Evolutionary conservation across 2,329 filamentous ascomycete species (phyloP), one percentile per base, ranked within the genome.

Genomic region (Diaporthe sp.): DNA sequence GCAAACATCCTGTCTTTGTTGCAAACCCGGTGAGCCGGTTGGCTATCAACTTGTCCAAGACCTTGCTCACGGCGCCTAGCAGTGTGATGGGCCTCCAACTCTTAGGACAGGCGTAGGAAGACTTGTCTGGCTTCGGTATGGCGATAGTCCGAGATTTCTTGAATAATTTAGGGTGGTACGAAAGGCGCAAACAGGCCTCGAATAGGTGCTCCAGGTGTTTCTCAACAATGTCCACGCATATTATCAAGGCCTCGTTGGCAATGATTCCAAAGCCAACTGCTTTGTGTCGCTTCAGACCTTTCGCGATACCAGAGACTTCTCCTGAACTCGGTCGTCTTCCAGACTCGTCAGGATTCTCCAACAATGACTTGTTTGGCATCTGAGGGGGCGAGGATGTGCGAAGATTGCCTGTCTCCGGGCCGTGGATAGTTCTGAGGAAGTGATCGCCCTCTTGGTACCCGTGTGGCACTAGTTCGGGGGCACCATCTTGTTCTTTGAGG

Each of bases 171-270:
- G 57, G 57, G 57, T 60, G 57, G 34, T 60, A 60, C 17, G 57
- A 60, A 25, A 60, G 57, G 17, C 57, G 57, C 57, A 39, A 15
- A 25, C 34, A 60, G 4, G 57, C 22, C 20, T 60, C 57, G 34
- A 60, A 60, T 13, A 60, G 57, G 34, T 60, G 57, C 57, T 60
- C 57, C 57, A 60, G 31, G 22, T 60, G 57, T 60, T 60, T 60
- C 1, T 25, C 34, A 60, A 60, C 13, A 15, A 60, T 25, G 34
- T 60, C 57, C 9, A 25, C 57, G 22, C 57, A 60, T 60, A 6
- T 5, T 8, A 60, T 60, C 57, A 60, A 25, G 20, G 57, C 57
- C 34, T 60, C 57, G 34, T 60, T 60, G 57, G 57, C 57, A 39
- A 60, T 20, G 3, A 60, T 39, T 3, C 57, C 57, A 13, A 60